phyloP scores from a whole-genome alignment of 108 stramenopile genomes.

The Cyclotella kingstonii region DNA sequence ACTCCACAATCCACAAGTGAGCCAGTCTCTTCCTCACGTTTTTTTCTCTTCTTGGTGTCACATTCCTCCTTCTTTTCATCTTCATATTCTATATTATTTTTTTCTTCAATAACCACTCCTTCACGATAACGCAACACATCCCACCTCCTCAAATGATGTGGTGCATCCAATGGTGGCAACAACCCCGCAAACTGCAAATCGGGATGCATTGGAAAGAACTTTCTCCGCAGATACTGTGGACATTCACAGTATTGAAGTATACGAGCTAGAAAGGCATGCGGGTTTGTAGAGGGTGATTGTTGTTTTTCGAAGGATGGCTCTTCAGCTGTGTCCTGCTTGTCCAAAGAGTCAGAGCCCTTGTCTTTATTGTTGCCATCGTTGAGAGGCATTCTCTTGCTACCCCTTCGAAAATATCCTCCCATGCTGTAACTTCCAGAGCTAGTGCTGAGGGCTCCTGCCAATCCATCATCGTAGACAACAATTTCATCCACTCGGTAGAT shows the following conservation, averaged over 20 bases:
- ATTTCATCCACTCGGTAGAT: slow-evolving; percentile 97
- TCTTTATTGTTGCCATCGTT: not conserved
- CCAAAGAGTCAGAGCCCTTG: no score
- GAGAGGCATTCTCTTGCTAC: slow-evolving; percentile 1
- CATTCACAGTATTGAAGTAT: slow-evolving; percentile 92
- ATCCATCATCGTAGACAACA: slow-evolving; percentile 92
- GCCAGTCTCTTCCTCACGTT: slow-evolving; percentile 38
- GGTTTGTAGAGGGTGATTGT: slow-evolving; percentile 58
- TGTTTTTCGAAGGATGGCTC: slow-evolving; percentile 4
- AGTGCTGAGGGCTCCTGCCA: slow-evolving; percentile 39
- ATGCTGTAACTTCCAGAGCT: slow-evolving; percentile 32
- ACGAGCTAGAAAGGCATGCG: slow-evolving; percentile 92
- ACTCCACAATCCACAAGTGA: slow-evolving; percentile 86
- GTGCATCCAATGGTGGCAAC: slow-evolving; percentile 93
- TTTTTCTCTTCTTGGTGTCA: not conserved
- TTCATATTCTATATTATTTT: slow-evolving; percentile 31
- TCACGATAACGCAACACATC: slow-evolving; percentile 88
- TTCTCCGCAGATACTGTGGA: slow-evolving; percentile 90
- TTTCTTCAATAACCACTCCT: slow-evolving; percentile 78
- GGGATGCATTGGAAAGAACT: slow-evolving; percentile 94
- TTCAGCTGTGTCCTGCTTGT: not conserved
- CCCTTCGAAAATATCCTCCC: slow-evolving; percentile 16
- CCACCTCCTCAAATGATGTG: slow-evolving; percentile 93
- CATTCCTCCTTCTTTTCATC: no score
- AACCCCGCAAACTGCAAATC: slow-evolving; percentile 95